Conservation (phyloP, 2,329 filamentous ascomycete species). For the Pseudodiploospora longispora region DNA sequence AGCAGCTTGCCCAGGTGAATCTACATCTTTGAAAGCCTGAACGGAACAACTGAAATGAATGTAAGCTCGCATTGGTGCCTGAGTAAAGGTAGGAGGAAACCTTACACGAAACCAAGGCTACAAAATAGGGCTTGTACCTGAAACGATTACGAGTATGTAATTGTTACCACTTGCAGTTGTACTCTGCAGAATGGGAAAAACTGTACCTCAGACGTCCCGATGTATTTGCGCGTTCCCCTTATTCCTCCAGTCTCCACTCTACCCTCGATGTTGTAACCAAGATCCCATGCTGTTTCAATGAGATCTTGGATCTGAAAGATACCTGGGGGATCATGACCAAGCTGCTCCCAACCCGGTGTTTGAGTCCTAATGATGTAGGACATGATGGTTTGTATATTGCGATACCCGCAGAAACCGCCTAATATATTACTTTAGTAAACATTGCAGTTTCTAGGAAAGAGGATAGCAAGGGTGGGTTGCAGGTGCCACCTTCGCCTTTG, state of each 20-base stretch:
- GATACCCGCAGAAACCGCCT: conserved; percentile 90
- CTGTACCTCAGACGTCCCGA: conserved; percentile 78
- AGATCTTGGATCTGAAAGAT: conserved; percentile 77
- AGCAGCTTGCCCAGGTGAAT: conserved; percentile 33
- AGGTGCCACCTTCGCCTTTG: conserved; percentile 52
- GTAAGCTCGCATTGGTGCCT: not conserved
- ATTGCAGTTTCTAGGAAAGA: not conserved
- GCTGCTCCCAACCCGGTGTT: conserved; percentile 49
- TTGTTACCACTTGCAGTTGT: not conserved
- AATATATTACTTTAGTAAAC: not conserved
- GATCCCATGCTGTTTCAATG: conserved; percentile 85
- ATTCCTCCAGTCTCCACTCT: conserved; percentile 81
- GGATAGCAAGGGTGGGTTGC: not conserved
- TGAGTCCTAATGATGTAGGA: conserved; percentile 63
- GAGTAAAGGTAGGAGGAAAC: conserved; percentile 4
- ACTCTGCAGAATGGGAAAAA: too few relatives aligned
- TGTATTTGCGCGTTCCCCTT: conserved; percentile 84
- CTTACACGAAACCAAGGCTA: conserved; percentile 58
- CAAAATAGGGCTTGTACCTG: conserved; percentile 73
- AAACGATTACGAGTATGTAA: not conserved
- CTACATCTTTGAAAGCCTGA: conserved; percentile 46
- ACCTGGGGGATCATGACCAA: conserved; percentile 57
- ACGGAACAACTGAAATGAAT: conserved; percentile 46
- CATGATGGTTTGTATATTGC: conserved; percentile 87
- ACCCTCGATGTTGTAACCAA: conserved; percentile 67